These are phyloP conservation scores for Schizochytrium sp. DNA, from an alignment of 108 stramenopile species.

Conservation along the genomic window DNA sequence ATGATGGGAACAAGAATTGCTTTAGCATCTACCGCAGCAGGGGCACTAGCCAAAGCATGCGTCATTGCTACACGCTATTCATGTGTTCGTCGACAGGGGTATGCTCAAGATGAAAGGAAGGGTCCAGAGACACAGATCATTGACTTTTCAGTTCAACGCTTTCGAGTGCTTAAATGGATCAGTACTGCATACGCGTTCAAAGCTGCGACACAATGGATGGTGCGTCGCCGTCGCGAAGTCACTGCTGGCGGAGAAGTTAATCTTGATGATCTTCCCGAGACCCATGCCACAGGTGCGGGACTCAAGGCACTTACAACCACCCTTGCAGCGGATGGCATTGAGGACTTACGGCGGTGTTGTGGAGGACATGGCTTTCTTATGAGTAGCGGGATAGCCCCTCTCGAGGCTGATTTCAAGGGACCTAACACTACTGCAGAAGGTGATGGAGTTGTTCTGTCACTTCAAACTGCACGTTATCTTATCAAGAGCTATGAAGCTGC, in stretches of 20 bases:
- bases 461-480: constrained; percentile 25
- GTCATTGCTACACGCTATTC: constrained; percentile 44
- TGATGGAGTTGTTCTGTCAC: constrained; percentile 9
- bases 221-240: constrained; percentile 48
- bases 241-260: constrained; percentile 46
- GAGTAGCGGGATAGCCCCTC: constrained; percentile 36
- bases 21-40: constrained; percentile 55
- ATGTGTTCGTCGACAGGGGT: constrained; percentile 38
- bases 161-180: constrained; percentile 47
- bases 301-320: constrained; percentile 57
- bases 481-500: constrained; percentile 55
- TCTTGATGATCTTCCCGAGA: constrained; percentile 45
- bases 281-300: constrained; percentile 10
- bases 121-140: constrained; percentile 54
- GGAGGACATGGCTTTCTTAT: constrained; percentile 52
- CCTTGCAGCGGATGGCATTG: constrained; percentile 50
- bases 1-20: constrained; percentile 49
- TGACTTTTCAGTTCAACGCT: constrained; percentile 50
- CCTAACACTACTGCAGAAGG: constrained; percentile 58
- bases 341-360: constrained; percentile 52
- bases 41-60: constrained; percentile 50
- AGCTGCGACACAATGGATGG: constrained; percentile 45
- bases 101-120: background rate
- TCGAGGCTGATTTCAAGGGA: constrained; percentile 59
- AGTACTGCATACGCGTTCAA: constrained; percentile 29